phyloP scores from a whole-genome alignment of 192 early-diverging fungal genomes.

The Entrophospora sp. region DNA sequence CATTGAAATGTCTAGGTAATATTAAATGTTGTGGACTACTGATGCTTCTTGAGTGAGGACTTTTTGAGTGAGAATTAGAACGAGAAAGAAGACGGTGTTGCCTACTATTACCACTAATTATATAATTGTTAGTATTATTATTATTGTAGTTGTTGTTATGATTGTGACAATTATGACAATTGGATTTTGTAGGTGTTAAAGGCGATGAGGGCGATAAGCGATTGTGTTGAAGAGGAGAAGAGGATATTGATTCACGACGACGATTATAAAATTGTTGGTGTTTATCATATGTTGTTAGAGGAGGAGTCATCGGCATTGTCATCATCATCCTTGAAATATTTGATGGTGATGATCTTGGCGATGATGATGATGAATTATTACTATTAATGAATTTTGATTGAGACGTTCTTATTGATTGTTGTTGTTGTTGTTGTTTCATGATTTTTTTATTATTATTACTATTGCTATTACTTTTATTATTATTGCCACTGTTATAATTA shows the following conservation, averaged over 20 bases:
- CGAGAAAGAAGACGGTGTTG: too few species aligned
- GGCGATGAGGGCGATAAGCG: too few species aligned
- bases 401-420: neutral
- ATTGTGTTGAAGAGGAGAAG: neutral
- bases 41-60: too few species aligned
- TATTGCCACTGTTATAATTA: neutral
- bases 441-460: neutral
- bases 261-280: neutral
- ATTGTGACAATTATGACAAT: too few species aligned
- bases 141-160: too few species aligned
- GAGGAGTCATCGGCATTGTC: slow-evolving; percentile 8
- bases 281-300: too few species aligned
- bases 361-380: neutral
- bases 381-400: neutral
- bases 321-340: neutral
- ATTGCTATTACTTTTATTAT: neutral
- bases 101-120: too few species aligned
- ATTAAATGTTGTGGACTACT: neutral
- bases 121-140: too few species aligned
- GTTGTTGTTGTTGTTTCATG: neutral
- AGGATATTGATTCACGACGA: neutral
- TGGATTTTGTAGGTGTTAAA: too few species aligned
- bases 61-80: too few species aligned
- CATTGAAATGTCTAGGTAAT: slow-evolving; percentile 3
- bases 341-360: neutral